These are phyloP conservation scores for Lichtheimia corymbifera DNA, from an alignment of 371 early-diverging fungal species.

Conservation along the genomic window DNA sequence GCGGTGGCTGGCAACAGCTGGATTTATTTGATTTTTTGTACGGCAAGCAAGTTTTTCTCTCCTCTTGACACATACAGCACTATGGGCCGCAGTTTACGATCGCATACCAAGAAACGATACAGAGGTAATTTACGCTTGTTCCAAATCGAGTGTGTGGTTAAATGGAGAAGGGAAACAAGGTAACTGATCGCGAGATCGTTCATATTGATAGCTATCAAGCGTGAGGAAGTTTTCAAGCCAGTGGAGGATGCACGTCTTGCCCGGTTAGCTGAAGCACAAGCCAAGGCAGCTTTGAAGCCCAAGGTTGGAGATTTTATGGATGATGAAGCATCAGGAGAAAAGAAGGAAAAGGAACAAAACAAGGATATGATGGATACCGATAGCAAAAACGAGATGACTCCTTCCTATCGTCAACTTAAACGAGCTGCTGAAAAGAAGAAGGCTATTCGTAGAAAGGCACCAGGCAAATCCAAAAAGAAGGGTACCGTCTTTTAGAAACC, in stretches of 20 bases:
- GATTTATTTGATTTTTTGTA: too few species aligned
- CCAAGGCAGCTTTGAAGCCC: conserved; percentile 41
- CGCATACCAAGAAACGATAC: conserved; percentile 40
- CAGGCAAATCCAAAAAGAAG: conserved; percentile 1
- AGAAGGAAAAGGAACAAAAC: conserved; percentile 12
- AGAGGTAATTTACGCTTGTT: conserved; percentile 24
- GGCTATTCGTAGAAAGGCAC: conserved; percentile 1
- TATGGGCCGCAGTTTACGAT: conserved; percentile 51
- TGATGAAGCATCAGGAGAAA: conserved; percentile 13
- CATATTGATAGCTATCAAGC: conserved; percentile 38
- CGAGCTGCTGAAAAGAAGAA: conserved; percentile 13
- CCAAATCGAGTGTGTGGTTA: too few species aligned
- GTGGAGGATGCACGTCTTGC: conserved; percentile 46
- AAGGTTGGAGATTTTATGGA: conserved; percentile 24
- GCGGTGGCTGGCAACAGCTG: too few species aligned
- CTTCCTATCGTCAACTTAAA: conserved; percentile 1
- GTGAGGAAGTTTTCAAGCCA: conserved; percentile 42
- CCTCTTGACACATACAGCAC: conserved; percentile 4
- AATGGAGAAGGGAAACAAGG: too few species aligned
- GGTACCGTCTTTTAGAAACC: neutral
- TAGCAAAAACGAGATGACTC: conserved; percentile 34
- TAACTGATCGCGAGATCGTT: neutral
- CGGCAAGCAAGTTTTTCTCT: neutral
- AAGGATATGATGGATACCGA: conserved; percentile 45
- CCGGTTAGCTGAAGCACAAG: conserved; percentile 50